phyloP scores from a whole-genome alignment of 768 basidiomycete genomes.

The Leccinellum albellum region DNA sequence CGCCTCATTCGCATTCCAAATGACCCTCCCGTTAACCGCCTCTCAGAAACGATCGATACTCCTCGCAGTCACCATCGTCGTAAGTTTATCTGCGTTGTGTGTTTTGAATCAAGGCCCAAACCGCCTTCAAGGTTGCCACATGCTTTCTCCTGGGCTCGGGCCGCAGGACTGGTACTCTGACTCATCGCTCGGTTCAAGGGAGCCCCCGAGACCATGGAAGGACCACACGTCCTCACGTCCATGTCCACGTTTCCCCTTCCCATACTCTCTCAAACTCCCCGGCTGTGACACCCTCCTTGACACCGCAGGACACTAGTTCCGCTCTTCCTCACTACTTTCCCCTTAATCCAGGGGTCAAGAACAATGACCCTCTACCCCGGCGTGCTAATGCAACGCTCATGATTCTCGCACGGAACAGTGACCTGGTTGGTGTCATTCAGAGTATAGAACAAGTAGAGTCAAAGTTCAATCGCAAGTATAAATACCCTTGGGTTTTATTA shows the following conservation, averaged over 20 bases:
- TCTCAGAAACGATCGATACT: constrained; percentile 30
- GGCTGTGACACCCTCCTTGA: not conserved
- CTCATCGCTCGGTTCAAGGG: constrained; percentile 3
- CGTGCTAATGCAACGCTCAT: constrained; percentile 60
- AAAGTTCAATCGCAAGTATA: constrained; percentile 53
- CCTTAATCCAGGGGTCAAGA: not conserved
- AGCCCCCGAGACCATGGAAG: not conserved
- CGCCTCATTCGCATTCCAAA: not conserved
- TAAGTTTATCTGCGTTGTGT: constrained; percentile 4
- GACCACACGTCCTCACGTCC: not conserved
- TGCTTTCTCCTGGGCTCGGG: constrained; percentile 22
- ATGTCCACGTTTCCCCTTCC: not conserved
- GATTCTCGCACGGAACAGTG: constrained; percentile 49
- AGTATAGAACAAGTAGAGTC: constrained; percentile 56
- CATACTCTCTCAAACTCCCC: not conserved
- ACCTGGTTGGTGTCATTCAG: constrained; percentile 41
- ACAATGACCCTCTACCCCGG: not conserved
- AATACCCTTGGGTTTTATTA: constrained; percentile 62
- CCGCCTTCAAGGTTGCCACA: constrained; percentile 12
- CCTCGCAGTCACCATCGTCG: constrained; percentile 23
- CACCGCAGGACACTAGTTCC: not conserved
- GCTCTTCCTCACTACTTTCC: constrained; percentile 1
- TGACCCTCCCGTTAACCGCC: constrained; percentile 25
- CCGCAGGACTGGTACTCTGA: not conserved
- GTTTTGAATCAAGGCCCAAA: not conserved